A percentile compares a stretch with the other conserved stretches of the same genome.
These are phyloP conservation scores for Penicillium palitans DNA, from an alignment of 2,329 filamentous ascomycete genomes.

Conservation along the genomic window DNA sequence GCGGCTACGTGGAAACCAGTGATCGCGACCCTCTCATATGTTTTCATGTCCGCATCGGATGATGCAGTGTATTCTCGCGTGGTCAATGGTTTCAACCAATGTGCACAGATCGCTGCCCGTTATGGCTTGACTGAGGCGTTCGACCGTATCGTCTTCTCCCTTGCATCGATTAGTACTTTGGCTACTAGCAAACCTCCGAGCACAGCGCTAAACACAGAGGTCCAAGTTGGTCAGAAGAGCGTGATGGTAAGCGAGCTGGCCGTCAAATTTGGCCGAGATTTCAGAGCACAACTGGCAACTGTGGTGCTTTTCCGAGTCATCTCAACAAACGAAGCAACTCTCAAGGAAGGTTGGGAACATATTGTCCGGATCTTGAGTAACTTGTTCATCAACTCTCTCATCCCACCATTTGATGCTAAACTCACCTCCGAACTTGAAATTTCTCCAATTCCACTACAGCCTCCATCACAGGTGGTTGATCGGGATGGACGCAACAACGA, in stretches of 20 bases:
- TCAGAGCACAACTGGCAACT: constrained; percentile 88
- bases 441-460: constrained; percentile 82
- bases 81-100: constrained; percentile 93
- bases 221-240: constrained; percentile 85
- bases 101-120: constrained; percentile 84
- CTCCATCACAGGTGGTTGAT: constrained; percentile 89
- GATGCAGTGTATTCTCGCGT: constrained; percentile 93
- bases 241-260: constrained; percentile 99
- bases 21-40: constrained; percentile 90
- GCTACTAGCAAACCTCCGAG: constrained; percentile 74
- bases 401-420: constrained; percentile 73
- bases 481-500: constrained; percentile 76
- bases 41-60: constrained; percentile 98
- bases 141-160: constrained; percentile 87
- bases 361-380: constrained; percentile 92
- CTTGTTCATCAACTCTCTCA: constrained; percentile 91
- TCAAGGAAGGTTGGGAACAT: constrained; percentile 61
- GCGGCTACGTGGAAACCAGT: constrained; percentile 93
- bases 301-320: constrained; percentile 94
- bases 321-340: constrained; percentile 75
- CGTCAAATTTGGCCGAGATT: constrained; percentile 90
- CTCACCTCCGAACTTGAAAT: constrained; percentile 68
- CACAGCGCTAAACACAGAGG: constrained; percentile 89
- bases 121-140: constrained; percentile 82
- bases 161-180: constrained; percentile 87